Evolutionary conservation across 208 protist genomes (phyloP), one percentile per base, ranked within the genome.

Genomic region (Trypanosoma scelopori): DNA sequence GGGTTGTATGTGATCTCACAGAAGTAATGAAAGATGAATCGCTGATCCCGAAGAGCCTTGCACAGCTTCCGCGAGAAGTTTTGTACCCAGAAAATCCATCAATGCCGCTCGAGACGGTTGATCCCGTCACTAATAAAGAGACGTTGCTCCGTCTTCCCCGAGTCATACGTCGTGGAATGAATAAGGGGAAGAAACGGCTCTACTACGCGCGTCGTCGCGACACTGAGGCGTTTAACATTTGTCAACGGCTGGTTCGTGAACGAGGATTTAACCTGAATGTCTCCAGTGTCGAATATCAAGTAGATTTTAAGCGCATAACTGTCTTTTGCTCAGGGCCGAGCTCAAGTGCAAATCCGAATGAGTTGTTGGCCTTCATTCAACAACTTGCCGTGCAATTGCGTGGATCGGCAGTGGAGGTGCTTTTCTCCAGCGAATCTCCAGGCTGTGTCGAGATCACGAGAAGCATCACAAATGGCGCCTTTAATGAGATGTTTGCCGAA

Each of bases 161-260:
- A 18, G 60, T 93, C 13, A 51, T 85, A 42, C 81, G 87, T 7
- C 74, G 84, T 37, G 84, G 84, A 53, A 79, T 87, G 45, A 93
- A 93, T 61, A 85, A 85, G 15, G 84, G 89, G 48, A 91, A 87
- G 63, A 93, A 93, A 58, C 59, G 74, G 18, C 43, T 91, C 27
- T 91, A 93, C 59, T 91, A 87, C 52, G 71, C 84, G 3, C 79
- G 75, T 39, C 64, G 78, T 12, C 84, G 87, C 43, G 85, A 84
- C 58, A 73, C 64, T 20, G 84, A 93, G 42, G 84, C 84, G 23
- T 65, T 89, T 41, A 66, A 71, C 3, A 46, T 59, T 16, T 77
- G 73, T 23, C 72, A 83, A 27, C 71, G 74, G 37, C 51, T 83
- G 16, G 42, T 93, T 41, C 60, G 65, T 39, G 76, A 81, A 48